phyloP scores from a whole-genome alignment of 2,329 filamentous ascomycete species.

The Diaporthe citri region DNA sequence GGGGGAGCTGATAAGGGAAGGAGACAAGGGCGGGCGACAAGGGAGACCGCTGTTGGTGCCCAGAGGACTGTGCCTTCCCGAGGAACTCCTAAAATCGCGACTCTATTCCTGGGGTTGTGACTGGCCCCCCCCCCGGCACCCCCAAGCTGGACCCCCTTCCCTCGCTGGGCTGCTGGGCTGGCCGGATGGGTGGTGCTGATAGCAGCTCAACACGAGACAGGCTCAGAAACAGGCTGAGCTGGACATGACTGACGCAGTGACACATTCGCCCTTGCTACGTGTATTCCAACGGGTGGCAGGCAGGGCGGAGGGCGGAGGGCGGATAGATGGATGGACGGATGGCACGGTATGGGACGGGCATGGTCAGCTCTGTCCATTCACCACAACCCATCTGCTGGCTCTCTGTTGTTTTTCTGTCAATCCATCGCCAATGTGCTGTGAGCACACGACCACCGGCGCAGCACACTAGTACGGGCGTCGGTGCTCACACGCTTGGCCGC shows the following conservation, averaged over 20 bases:
- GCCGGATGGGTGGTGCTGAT: slow-evolving; percentile 20
- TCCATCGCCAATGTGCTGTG: not conserved
- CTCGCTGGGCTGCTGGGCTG: slow-evolving; percentile 9
- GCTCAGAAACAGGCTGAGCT: slow-evolving; percentile 27
- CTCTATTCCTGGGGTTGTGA: slow-evolving; percentile 11
- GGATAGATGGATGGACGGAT: not conserved
- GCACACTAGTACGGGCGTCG: not conserved
- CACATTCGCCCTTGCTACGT: slow-evolving; percentile 24
- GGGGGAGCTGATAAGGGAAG: slow-evolving; percentile 34
- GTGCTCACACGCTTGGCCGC: slow-evolving; percentile 9
- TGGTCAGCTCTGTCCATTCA: slow-evolving; percentile 2
- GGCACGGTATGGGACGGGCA: no score
- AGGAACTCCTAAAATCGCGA: not conserved
- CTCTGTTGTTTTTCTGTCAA: not conserved
- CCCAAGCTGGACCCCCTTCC: not conserved
- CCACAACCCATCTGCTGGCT: not conserved
- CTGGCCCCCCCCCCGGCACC: not conserved
- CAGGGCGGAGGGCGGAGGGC: not conserved
- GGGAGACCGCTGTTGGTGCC: not conserved
- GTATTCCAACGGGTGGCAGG: slow-evolving; percentile 8
- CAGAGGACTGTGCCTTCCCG: slow-evolving; percentile 29
- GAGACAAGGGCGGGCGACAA: slow-evolving; percentile 18
- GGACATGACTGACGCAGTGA: slow-evolving; percentile 28
- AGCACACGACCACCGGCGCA: slow-evolving; percentile 16
- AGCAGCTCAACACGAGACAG: slow-evolving; percentile 24